Base-by-base conservation (phyloP, 2,329 filamentous ascomycete genomes). In the Claviceps spartinae region DNA sequence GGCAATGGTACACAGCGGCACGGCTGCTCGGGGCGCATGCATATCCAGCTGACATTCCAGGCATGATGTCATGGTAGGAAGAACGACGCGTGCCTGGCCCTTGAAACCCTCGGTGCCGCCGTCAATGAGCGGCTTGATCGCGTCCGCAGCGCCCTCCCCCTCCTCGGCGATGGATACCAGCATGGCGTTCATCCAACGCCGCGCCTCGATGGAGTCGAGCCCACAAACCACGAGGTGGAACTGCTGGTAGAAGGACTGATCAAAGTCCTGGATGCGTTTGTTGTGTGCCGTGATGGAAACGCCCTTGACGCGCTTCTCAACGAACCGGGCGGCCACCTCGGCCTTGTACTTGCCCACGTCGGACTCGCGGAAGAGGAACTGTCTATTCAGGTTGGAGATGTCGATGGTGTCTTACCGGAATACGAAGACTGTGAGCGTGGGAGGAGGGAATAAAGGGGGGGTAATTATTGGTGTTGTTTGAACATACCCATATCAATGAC, bases 41-140 rank as follows among this genome's bases (percentile, higher is more conserved):
- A 98, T 96, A 65, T 97, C 93, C 30, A 98, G 81, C 64, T 98
- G 93, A 64, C 93, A 98, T 72, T 98, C 93, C 62, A 98, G 94
- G 66, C 93, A 98, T 22, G 89, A 95, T 18, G 90, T 94, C 62
- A 98, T 79, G 4, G 88, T 90, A 0, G 93, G 93, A 22, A 97
- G 74, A 54, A 98, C 86, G 54, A 98, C 91, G 62, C 91, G 81
- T 1, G 90, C 85, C 66, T 98, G 94, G 49, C 93, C 93, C 71
- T 97, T 98, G 80, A 98, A 97, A 48, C 91, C 89, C 74, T 98
- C 93, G 14, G 93, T 98, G 56, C 93, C 93, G 51, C 93, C 94
- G 67, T 98, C 93, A 56, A 98, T 89, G 54, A 98, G 74, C 5
- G 94, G 93, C 69, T 96, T 98, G 58, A 96, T 73, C 49, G 81